These are phyloP conservation scores for Penicillium chermesinum DNA, from an alignment of 495 filamentous ascomycete genomes.

Conservation along the genomic window DNA sequence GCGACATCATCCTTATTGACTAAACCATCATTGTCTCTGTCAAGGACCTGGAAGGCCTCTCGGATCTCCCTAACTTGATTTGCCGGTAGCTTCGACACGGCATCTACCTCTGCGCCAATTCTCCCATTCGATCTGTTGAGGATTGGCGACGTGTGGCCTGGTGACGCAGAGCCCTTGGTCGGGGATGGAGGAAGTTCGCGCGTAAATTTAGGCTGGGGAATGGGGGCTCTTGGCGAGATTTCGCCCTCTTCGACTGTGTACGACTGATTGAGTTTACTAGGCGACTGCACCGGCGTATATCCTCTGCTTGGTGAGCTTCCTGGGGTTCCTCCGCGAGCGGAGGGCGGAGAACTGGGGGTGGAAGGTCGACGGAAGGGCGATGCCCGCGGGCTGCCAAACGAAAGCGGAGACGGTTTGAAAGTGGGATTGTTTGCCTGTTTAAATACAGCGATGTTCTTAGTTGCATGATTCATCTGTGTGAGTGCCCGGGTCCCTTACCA, in stretches of 20 bases:
- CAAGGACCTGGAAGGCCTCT: conserved; percentile 82
- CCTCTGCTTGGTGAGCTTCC: conserved; percentile 42
- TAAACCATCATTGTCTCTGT: conserved; percentile 70
- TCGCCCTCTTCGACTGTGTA: conserved; percentile 43
- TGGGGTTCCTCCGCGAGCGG: conserved; percentile 34
- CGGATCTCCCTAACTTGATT: conserved; percentile 69
- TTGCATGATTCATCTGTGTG: no score
- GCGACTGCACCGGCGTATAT: conserved; percentile 41
- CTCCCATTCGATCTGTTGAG: conserved; percentile 23
- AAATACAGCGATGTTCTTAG: no score
- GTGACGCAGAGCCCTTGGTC: conserved; percentile 34
- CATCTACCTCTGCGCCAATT: conserved; percentile 36
- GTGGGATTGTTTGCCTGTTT: conserved; percentile 37
- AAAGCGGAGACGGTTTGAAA: conserved; percentile 70
- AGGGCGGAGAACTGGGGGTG: conserved; percentile 43
- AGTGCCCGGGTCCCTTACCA: conserved; percentile 23
- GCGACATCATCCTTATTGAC: conserved; percentile 73
- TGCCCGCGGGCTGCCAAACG: conserved; percentile 61
- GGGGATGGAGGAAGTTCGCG: conserved; percentile 41
- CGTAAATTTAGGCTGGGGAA: conserved; percentile 38
- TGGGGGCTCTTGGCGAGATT: conserved; percentile 24
- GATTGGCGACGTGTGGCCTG: conserved; percentile 24
- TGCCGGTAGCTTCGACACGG: conserved; percentile 58
- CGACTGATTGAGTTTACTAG: conserved; percentile 46
- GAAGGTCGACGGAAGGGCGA: conserved; percentile 71